phyloP scores from a whole-genome alignment of 768 basidiomycete species.

The Galerina sulciceps region DNA sequence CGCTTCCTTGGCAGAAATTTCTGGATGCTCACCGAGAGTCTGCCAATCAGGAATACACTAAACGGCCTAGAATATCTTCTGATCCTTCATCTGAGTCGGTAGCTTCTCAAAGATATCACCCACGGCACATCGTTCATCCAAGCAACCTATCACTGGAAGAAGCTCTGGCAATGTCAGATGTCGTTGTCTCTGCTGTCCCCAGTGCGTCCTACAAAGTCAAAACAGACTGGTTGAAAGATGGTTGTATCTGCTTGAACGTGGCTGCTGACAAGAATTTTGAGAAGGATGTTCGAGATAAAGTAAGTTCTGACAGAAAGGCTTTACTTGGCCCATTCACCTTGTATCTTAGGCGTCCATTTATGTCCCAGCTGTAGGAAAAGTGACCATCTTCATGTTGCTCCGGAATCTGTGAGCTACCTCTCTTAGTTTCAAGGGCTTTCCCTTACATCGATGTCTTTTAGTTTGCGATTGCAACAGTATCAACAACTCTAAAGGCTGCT shows the following conservation, averaged over 20 bases:
- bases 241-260: constrained; percentile 92
- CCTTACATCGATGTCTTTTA: constrained; percentile 22
- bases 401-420: constrained; percentile 77
- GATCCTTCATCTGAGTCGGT: constrained; percentile 32
- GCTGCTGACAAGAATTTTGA: constrained; percentile 97
- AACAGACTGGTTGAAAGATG: constrained; percentile 90
- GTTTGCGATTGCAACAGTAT: constrained; percentile 63
- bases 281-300: constrained; percentile 89
- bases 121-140: constrained; percentile 82
- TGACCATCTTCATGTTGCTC: constrained; percentile 97
- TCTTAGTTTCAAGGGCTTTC: background rate
- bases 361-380: constrained; percentile 95
- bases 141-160: constrained; percentile 71
- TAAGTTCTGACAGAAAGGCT: constrained; percentile 34
- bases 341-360: constrained; percentile 82
- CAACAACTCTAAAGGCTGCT: constrained; percentile 31
- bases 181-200: constrained; percentile 95
- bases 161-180: constrained; percentile 85
- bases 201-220: constrained; percentile 83
- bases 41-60: constrained; percentile 80
- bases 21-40: background rate
- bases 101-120: constrained; percentile 66
- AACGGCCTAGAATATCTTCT: constrained; percentile 64
- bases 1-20: background rate
- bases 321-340: background rate